phyloP scores from a whole-genome alignment of 1,284 basidiomycete genomes.

The Ustilago trichophora region DNA sequence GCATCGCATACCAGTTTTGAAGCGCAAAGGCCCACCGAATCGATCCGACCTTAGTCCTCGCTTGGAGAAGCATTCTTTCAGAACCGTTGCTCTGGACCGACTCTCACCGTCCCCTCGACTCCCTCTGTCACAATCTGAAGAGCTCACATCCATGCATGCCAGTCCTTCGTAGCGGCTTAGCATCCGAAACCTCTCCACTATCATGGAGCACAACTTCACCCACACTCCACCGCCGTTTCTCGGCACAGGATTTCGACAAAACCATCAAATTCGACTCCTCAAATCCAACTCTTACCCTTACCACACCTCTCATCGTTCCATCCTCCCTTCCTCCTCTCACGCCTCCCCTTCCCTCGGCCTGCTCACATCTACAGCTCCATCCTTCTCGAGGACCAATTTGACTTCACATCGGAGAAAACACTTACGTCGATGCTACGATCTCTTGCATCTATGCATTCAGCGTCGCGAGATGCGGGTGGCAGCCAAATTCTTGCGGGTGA shows the following conservation, averaged over 20 bases:
- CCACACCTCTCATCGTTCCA: slow-evolving; percentile 15
- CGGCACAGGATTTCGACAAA: slow-evolving; percentile 12
- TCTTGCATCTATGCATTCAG: slow-evolving; percentile 16
- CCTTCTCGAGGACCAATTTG: slow-evolving; percentile 9
- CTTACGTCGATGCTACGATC: slow-evolving; percentile 24
- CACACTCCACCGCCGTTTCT: slow-evolving; percentile 24
- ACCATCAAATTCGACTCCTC: slow-evolving; percentile 28
- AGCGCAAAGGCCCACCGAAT: too few relatives aligned
- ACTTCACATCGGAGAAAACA: slow-evolving; percentile 16
- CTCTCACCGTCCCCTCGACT: too few relatives aligned
- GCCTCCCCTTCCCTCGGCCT: slow-evolving; percentile 10
- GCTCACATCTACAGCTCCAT: background rate
- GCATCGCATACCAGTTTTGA: too few relatives aligned
- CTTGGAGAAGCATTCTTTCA: too few relatives aligned
- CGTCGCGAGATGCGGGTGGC: slow-evolving; percentile 9
- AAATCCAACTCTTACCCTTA: slow-evolving; percentile 31
- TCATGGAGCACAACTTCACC: slow-evolving; percentile 15
- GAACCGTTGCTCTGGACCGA: too few relatives aligned
- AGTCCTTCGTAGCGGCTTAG: too few relatives aligned
- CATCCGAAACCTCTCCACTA: too few relatives aligned
- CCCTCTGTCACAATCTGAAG: too few relatives aligned
- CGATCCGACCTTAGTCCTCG: too few relatives aligned
- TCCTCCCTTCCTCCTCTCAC: slow-evolving; percentile 14
- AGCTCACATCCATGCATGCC: too few relatives aligned
- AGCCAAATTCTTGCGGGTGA: slow-evolving; percentile 9